These are phyloP conservation scores for Lipomyces yamanashiensis DNA, from an alignment of 805 yeast species.

Conservation along the genomic window DNA sequence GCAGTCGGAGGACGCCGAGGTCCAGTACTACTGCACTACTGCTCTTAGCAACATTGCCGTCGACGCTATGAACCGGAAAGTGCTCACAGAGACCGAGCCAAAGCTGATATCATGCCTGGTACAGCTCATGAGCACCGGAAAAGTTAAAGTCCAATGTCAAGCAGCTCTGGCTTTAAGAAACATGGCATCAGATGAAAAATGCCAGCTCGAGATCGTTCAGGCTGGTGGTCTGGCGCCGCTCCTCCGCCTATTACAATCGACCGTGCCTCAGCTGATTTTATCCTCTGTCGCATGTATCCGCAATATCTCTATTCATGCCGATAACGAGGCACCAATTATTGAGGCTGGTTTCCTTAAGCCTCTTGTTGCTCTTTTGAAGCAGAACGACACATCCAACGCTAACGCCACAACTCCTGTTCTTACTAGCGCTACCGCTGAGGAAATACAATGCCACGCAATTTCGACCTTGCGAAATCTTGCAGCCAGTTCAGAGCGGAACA, in stretches of 20 bases:
- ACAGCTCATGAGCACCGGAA: constrained; percentile 86
- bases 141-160: constrained; percentile 97
- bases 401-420: constrained; percentile 16
- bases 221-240: constrained; percentile 95
- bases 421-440: constrained; percentile 60
- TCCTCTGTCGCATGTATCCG: constrained; percentile 99
- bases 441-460: constrained; percentile 97
- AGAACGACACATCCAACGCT: constrained; percentile 54
- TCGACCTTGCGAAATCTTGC: constrained; percentile 95
- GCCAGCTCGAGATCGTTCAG: constrained; percentile 93
- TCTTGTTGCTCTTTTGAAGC: constrained; percentile 73
- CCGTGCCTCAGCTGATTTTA: constrained; percentile 80
- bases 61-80: constrained; percentile 87
- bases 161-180: constrained; percentile 96
- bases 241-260: constrained; percentile 87
- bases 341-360: constrained; percentile 97
- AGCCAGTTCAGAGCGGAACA: constrained; percentile 90
- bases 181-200: constrained; percentile 89
- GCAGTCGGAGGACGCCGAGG: constrained; percentile 89
- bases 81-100: constrained; percentile 89
- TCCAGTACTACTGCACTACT: constrained; percentile 97
- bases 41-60: constrained; percentile 97
- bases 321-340: constrained; percentile 91
- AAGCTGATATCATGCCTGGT: constrained; percentile 87
- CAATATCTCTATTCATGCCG: constrained; percentile 94